A percentile compares a stretch with the other conserved stretches of the same genome.
Conservation (phyloP, 2,329 filamentous ascomycete species). For the Dactylellina cionopaga region DNA sequence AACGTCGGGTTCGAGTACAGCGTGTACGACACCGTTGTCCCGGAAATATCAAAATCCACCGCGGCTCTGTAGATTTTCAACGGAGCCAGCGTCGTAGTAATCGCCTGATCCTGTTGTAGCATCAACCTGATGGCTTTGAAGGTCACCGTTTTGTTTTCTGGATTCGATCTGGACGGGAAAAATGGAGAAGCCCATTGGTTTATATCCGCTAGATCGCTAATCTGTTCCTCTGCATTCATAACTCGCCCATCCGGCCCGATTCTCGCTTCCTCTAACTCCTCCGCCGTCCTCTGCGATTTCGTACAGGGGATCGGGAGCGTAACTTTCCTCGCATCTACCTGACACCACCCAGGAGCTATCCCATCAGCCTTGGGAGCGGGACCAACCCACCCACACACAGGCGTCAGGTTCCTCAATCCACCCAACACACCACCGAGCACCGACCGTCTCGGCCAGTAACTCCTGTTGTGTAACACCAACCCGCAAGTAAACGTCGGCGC, state of each 20-base stretch:
- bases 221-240: slow-evolving; percentile 50
- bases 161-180: slow-evolving; percentile 35
- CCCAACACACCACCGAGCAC: slow-evolving; percentile 46
- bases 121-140: slow-evolving; percentile 39
- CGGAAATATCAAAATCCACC: slow-evolving; percentile 50
- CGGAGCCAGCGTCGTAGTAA: slow-evolving; percentile 31
- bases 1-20: slow-evolving; percentile 52
- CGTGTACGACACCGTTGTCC: slow-evolving; percentile 38
- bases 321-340: slow-evolving; percentile 44
- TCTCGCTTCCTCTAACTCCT: slow-evolving; percentile 43
- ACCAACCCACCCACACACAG: slow-evolving; percentile 48
- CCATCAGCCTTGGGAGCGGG: slow-evolving; percentile 45
- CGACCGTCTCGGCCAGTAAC: slow-evolving; percentile 44
- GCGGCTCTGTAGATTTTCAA: slow-evolving; percentile 48
- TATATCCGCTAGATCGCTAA: slow-evolving; percentile 51
- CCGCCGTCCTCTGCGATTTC: slow-evolving; percentile 46
- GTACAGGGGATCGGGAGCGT: slow-evolving; percentile 46
- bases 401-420: slow-evolving; percentile 38
- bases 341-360: slow-evolving; percentile 34
- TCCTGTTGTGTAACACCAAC: slow-evolving; percentile 37
- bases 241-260: slow-evolving; percentile 39
- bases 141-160: slow-evolving; percentile 27
- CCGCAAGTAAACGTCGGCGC: slow-evolving; percentile 45
- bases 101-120: slow-evolving; percentile 47
- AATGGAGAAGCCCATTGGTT: slow-evolving; percentile 36